Evolutionary conservation across 2,329 filamentous ascomycete species (phyloP), one percentile per base, ranked within the genome.

Genomic region (Talaromyces sp.): DNA sequence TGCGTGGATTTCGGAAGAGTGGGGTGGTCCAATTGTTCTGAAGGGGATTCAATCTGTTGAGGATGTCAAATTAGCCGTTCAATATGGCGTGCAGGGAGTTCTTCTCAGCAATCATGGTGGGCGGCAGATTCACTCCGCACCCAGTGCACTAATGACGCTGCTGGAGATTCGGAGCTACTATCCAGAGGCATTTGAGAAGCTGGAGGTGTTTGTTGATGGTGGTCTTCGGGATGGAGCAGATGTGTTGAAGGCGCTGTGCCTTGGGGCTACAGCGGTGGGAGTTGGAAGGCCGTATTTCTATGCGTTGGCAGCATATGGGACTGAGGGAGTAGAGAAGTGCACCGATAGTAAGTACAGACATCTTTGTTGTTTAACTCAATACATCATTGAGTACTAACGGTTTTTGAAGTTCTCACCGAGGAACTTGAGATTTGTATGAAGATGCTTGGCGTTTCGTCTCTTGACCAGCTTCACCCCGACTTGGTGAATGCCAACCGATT

Each of bases 21-120:
- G 86, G 82, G 76, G 82, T 51, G 84, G 84, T 1, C 82, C 84
- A 0, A 82, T 89, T 42, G 78, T 82, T 54, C 73, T 83, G 27
- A 86, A 86, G 64, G 84, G 83, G 0, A 80, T 78, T 24, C 77
- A 80, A 54, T 73, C 68, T 1, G 70, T 76, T 0, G 71, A 65
- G 2, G 80, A 82, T 59, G 78, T 77, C 6, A 65, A 67, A 45
- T 68, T 70, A 47, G 77, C 76, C 1, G 71, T 75, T 5, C 67
- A 79, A 39, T 51, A 65, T n/a, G 76, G 75, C 3, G 68, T 77
- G 1, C 66, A 77, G n/a, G 79, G 77, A 0, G 77, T 81, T 42
- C 65, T 80, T 1, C 71, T 81, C 1, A 74, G 70, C 40, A 82
- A 81, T 49, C 79, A 82, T 57, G 77, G 78, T 1, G 79, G 79